These are phyloP conservation scores for Cadophora sp. DNA, from an alignment of 2,329 filamentous ascomycete genomes.

Conservation along the genomic window DNA sequence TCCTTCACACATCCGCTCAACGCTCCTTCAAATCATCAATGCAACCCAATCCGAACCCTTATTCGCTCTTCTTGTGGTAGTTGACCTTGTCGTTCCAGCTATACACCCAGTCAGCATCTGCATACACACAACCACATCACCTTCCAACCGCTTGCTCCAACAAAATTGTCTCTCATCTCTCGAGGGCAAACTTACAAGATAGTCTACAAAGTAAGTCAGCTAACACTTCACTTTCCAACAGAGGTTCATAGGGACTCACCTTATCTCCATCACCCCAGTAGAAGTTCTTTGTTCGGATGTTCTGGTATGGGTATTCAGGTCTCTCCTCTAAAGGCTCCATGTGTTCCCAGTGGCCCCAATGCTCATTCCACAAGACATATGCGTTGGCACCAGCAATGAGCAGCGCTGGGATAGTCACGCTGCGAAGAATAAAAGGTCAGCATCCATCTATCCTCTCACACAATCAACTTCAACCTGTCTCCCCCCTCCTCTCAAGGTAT, in stretches of 20 bases:
- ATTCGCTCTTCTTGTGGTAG: conserved; percentile 75
- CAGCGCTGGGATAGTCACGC: conserved; percentile 77
- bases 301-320: conserved; percentile 94
- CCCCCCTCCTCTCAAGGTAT: conserved; percentile 16
- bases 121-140: not conserved
- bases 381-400: conserved; percentile 80
- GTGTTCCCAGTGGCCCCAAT: conserved; percentile 96
- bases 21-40: not conserved
- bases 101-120: conserved; percentile 35
- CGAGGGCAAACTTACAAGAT: conserved; percentile 62
- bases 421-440: conserved; percentile 49
- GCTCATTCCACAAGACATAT: conserved; percentile 89
- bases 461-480: not conserved
- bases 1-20: conserved; percentile 9
- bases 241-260: conserved; percentile 58
- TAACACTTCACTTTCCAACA: conserved; percentile 16
- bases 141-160: not conserved
- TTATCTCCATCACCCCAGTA: conserved; percentile 96
- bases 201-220: conserved; percentile 54
- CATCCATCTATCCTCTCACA: conserved; percentile 22
- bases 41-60: not conserved
- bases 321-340: conserved; percentile 88
- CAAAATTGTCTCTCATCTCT: not conserved
- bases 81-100: conserved; percentile 97
- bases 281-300: conserved; percentile 96